A percentile compares a stretch with the other conserved stretches of the same genome.
phyloP scores from a whole-genome alignment of 2,329 filamentous ascomycete genomes.

The Magnaporthiopsis incrustans region DNA sequence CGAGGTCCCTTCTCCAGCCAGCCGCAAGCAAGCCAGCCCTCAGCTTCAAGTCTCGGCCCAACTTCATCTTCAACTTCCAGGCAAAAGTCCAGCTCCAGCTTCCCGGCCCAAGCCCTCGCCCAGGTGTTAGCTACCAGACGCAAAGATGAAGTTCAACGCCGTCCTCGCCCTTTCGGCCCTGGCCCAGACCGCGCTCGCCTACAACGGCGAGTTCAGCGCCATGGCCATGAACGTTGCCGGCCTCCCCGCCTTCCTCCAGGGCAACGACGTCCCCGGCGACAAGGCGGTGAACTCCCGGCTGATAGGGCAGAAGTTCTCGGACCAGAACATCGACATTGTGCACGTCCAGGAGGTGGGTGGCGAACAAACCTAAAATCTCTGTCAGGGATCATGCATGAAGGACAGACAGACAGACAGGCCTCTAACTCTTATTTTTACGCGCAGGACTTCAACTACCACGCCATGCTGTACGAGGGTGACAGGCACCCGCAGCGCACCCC shows the following conservation, averaged over 20 bases:
- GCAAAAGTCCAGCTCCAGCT: not conserved
- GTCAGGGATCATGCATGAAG: not conserved
- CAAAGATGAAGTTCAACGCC: conserved; percentile 6
- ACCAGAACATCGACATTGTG: conserved; percentile 53
- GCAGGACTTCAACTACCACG: conserved; percentile 61
- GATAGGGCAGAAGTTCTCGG: conserved; percentile 48
- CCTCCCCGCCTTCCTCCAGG: conserved; percentile 46
- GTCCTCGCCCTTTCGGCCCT: conserved; percentile 2
- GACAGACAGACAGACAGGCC: too few species aligned
- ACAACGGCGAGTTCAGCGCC: conserved; percentile 35
- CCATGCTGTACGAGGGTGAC: conserved; percentile 52
- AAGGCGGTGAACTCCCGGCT: conserved; percentile 48
- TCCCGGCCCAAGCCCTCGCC: not conserved
- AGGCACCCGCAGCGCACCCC: conserved; percentile 52
- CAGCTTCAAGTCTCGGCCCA: not conserved
- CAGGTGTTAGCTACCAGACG: not conserved
- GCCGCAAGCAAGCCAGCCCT: not conserved
- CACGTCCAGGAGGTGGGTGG: conserved; percentile 51
- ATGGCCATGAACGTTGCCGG: conserved; percentile 54
- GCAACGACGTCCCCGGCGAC: conserved; percentile 53
- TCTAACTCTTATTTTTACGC: not conserved
- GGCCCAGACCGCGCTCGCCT: conserved; percentile 3
- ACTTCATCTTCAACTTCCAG: not conserved
- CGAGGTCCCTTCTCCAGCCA: not conserved
- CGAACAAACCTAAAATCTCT: not conserved